Evolutionary conservation across 495 filamentous ascomycete species (phyloP), one percentile per base, ranked within the genome.

Genomic region (Aspergillus nidulans): DNA sequence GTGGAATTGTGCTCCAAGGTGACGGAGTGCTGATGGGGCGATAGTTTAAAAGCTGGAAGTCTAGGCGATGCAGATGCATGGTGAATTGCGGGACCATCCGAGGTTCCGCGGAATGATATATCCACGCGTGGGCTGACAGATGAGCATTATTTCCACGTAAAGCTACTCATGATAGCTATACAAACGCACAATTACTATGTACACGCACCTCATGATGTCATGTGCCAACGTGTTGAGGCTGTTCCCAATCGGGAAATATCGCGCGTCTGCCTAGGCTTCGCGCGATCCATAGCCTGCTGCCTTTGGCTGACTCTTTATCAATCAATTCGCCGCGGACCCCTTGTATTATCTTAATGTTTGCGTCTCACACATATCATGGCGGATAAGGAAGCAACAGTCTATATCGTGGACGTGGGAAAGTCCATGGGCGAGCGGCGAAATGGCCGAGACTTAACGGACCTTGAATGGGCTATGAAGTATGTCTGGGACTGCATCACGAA

Each of bases 401-500:
- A 95, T 69, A 84, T 97, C 61, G 69, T 99, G 45, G 92, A 97
- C 69, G 77, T 95, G 21, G 91, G 89, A 46, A 71, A 69, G 57
- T 89, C 94, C 18, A 97, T 96, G 89, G 86, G 81, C 42, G 76
- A 89, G 63, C 81, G 77, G 56, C 81, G 82, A 57, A 76, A 85
- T 76, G 91, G 85, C n/a, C 84, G 95, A 46, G 62, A 69, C 6
- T 78, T 91, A 63, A 86, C 89, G 15, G 89, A 97, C 70, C 82
- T 97, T 4, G 89, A 96, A 52, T 97, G 83, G 79, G 81, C 85
- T 18, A 86, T 97, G 88, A 82, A 82, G 52, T 99, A 96, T 77
- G 83, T 99, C 45, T 99, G 94, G 94, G 94, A 97, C 69, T 91
- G 85, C 62, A 95, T 97, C 61, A 89, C 89, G 1, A 84, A 80